These are phyloP conservation scores for Cornus suecica DNA, from an alignment of 148 eudicot genomes.

Conservation along the genomic window DNA sequence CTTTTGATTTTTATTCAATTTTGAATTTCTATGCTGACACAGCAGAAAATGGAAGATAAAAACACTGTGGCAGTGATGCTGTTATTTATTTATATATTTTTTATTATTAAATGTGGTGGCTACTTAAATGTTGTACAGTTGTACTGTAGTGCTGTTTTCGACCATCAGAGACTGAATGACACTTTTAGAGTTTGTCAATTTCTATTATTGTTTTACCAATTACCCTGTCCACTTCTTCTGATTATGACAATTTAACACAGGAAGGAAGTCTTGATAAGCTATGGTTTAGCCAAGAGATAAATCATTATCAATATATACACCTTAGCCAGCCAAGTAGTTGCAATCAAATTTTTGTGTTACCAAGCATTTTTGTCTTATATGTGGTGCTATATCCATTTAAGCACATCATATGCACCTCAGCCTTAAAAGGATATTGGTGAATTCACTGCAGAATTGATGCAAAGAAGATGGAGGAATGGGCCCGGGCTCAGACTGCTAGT, in stretches of 20 bases:
- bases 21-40: conserved; percentile 4
- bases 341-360: not conserved
- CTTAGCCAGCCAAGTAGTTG: not conserved
- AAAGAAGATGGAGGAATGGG: conserved; percentile 90
- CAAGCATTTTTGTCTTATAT: not conserved
- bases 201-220: not conserved
- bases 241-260: not conserved
- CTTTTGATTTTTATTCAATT: not conserved
- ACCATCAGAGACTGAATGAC: not conserved
- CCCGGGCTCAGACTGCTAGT: conserved; percentile 58
- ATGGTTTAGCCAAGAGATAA: not conserved
- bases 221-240: not conserved
- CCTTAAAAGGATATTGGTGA: not conserved
- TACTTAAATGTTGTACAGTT: not conserved
- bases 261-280: not conserved
- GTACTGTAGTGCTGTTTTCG: not conserved
- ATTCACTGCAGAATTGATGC: conserved; percentile 72
- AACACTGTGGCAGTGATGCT: not conserved
- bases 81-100: too few species aligned
- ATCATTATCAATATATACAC: not conserved
- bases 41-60: not conserved
- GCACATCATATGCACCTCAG: not conserved
- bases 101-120: not conserved
- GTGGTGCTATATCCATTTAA: not conserved
- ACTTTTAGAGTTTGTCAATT: not conserved